Base-by-base conservation (phyloP, 2,329 filamentous ascomycete genomes). In the Corinectria fuckeliana region DNA sequence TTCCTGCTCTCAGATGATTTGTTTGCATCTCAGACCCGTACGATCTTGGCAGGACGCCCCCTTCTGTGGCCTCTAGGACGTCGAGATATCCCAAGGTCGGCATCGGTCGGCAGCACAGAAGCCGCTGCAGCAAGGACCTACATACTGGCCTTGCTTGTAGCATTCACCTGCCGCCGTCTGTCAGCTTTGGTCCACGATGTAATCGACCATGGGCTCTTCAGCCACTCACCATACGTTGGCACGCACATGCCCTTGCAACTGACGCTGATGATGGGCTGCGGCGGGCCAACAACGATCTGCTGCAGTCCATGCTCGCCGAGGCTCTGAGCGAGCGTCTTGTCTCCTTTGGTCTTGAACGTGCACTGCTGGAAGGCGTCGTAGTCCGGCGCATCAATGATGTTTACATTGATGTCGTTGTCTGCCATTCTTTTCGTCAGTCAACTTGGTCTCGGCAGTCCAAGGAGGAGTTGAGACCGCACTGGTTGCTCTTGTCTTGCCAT, bases 221-320 rank as follows among this genome's bases (percentile, higher is more conserved):
- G 8, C 18, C 11, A 66, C 65, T 61, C 57, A 74, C 77, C 69
- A 50, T 77, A 80, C 5, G 72, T 77, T 2, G 72, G 61, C n/a
- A 82, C 71, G 63, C 79, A 83, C 3, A 70, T 63, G 52, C 79
- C 78, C 50, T 72, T 62, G 69, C 80, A 82, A 63, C 72, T 77
- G 20, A 83, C 79, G 13, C 71, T 72, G 5, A 69, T 69, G 50
- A 84, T 74, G 4, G 77, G 75, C 67, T 78, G 74, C 4, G 81
- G 79, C 20, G 81, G 80, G 0, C 78, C 77, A 21, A 84, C 73
- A 8, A 76, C 67, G 20, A 84, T 72, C 56, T 79, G 76, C 63
- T 77, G 73, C 14, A 72, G 61, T 9, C 77, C 77, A 52, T 69
- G 67, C 14, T 66, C 64, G 11, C 59, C 50, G 11, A 69, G 63